phyloP scores from a whole-genome alignment of 306 rosid species.

The Pterocarpus santalinus region DNA sequence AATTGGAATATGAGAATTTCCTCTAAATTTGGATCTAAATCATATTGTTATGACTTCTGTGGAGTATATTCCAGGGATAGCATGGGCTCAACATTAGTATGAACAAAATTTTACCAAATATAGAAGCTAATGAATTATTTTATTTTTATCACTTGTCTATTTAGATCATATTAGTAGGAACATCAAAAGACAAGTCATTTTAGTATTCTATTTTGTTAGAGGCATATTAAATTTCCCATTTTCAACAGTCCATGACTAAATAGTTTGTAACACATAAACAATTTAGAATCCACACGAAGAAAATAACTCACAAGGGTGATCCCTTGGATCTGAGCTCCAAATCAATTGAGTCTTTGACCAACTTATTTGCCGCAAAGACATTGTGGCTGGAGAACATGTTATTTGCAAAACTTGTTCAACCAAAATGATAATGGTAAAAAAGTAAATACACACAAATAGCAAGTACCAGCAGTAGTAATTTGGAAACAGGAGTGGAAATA shows the following conservation, averaged over 20 bases:
- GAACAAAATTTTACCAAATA: no score
- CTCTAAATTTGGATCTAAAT: no score
- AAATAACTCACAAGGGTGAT: slow-evolving; percentile 57
- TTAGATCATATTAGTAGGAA: neutral
- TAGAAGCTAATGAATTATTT: neutral
- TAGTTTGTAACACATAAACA: neutral
- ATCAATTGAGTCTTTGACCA: slow-evolving; percentile 63
- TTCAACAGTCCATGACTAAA: neutral
- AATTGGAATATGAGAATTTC: no score
- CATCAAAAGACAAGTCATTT: neutral
- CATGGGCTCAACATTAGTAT: no score
- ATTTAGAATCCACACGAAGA: neutral
- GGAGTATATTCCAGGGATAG: no score
- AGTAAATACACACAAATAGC: neutral
- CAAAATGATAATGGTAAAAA: neutral
- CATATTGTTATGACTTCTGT: no score
- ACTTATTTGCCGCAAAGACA: slow-evolving; percentile 67
- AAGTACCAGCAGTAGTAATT: neutral
- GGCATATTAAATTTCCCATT: neutral
- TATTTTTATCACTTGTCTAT: neutral
- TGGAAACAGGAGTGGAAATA: neutral
- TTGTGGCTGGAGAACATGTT: slow-evolving; percentile 78
- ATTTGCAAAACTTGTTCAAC: slow-evolving; percentile 72
- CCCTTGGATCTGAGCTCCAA: slow-evolving; percentile 49
- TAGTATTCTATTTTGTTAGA: no score